Evolutionary conservation across 352 stramenopile species (phyloP).

Genomic region (Globisporangium radiosum): DNA sequence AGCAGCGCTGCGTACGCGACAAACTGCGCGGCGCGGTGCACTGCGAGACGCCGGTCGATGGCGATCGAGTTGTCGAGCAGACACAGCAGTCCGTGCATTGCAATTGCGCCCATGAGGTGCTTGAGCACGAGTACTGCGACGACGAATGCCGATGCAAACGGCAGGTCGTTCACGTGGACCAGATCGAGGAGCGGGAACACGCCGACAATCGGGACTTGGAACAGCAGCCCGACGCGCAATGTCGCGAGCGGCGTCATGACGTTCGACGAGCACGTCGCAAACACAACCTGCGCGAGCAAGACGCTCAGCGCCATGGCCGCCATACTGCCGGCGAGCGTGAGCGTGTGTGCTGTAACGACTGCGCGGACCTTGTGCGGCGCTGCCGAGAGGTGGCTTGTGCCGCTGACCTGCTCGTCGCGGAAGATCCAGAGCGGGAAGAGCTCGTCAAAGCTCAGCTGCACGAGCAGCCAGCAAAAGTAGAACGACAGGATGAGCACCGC

Average conservation of each 20-base stretch:
- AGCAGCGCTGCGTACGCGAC: conserved; percentile 54
- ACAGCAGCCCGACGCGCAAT: conserved; percentile 63
- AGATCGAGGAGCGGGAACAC: conserved; percentile 67
- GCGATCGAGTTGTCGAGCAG: conserved; percentile 78
- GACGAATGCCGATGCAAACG: conserved; percentile 56
- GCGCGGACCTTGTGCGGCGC: conserved; percentile 23
- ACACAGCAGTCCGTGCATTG: conserved; percentile 55
- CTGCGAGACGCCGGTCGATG: conserved; percentile 55
- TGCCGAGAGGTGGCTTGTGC: conserved; percentile 3
- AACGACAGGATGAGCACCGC: conserved; percentile 60
- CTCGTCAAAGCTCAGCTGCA: conserved; percentile 76
- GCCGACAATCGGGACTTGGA: conserved; percentile 66
- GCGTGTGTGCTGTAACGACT: conserved; percentile 48
- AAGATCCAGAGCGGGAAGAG: conserved; percentile 79
- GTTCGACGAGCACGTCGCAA: conserved; percentile 47
- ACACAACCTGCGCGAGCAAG: conserved; percentile 41
- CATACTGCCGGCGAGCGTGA: conserved; percentile 46
- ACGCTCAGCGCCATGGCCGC: conserved; percentile 47
- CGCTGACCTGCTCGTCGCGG: conserved; percentile 30
- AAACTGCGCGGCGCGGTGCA: conserved; percentile 60
- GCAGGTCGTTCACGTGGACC: conserved; percentile 58
- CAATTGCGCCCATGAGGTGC: conserved; percentile 51
- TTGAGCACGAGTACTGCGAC: conserved; percentile 55
- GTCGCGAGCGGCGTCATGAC: conserved; percentile 75
- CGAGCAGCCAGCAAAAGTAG: conserved; percentile 64